These are phyloP conservation scores for Fagopyrum tataricum DNA, from an alignment of 148 eudicot genomes.

Conservation along the genomic window DNA sequence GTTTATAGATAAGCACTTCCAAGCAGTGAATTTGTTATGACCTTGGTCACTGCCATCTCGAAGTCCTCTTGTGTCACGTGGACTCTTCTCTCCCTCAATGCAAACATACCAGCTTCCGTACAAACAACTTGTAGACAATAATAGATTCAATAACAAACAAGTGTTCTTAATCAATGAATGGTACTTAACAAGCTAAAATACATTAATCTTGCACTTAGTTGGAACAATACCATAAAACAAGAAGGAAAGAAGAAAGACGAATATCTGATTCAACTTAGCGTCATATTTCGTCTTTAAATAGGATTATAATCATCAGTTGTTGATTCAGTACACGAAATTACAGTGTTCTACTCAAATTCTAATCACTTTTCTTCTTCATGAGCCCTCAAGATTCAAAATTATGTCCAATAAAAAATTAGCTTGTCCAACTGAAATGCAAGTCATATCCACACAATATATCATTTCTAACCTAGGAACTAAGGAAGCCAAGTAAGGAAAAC, in stretches of 20 bases:
- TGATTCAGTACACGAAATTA: no score
- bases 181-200: no score
- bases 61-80: slow-evolving; percentile 21
- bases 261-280: no score
- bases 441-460: background rate
- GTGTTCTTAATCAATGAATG: background rate
- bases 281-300: no score
- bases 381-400: background rate
- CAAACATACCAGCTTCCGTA: slow-evolving; percentile 22
- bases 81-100: slow-evolving; percentile 21
- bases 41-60: slow-evolving; percentile 21
- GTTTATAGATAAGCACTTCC: background rate
- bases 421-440: background rate
- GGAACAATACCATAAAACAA: no score
- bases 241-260: no score
- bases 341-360: no score
- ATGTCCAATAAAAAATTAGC: background rate
- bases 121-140: slow-evolving; percentile 15
- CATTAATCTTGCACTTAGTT: no score
- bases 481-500: background rate
- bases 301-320: no score
- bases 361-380: background rate
- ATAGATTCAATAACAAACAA: background rate
- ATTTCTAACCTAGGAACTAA: background rate
- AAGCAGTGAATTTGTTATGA: slow-evolving; percentile 12